These are phyloP conservation scores for Helminthosporium solani DNA, from an alignment of 2,329 filamentous ascomycete species.

Conservation along the genomic window DNA sequence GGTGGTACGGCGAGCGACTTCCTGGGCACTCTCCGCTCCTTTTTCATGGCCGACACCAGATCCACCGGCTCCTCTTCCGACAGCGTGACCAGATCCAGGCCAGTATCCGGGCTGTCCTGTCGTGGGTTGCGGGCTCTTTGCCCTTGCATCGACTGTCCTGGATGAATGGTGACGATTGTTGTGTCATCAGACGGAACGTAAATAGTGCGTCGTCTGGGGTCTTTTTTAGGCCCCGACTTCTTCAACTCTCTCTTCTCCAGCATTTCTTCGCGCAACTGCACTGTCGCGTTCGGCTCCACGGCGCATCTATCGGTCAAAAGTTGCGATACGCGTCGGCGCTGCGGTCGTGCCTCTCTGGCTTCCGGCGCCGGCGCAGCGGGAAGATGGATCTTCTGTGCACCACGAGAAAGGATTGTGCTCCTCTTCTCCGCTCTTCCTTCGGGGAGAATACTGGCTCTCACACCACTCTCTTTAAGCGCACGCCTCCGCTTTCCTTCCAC, in stretches of 20 bases:
- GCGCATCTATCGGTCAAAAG: conserved; percentile 28
- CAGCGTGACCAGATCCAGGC: conserved; percentile 41
- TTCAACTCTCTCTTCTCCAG: conserved; percentile 34
- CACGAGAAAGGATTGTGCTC: conserved; percentile 38
- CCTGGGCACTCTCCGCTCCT: conserved; percentile 36
- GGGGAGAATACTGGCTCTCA: conserved; percentile 28
- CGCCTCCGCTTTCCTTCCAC: conserved; percentile 18
- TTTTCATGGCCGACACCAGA: conserved; percentile 32
- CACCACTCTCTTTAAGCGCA: background rate
- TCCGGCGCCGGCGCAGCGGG: conserved; percentile 13
- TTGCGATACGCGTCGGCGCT: conserved; percentile 41
- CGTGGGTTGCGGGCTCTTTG: conserved; percentile 26
- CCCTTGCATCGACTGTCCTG: conserved; percentile 42
- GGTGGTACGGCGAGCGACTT: conserved; percentile 50
- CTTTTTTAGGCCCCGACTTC: conserved; percentile 39
- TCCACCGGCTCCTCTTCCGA: conserved; percentile 42
- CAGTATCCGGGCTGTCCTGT: conserved; percentile 39
- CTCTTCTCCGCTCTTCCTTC: conserved; percentile 24
- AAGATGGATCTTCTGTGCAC: conserved; percentile 38
- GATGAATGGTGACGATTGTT: conserved; percentile 54
- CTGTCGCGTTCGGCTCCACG: conserved; percentile 28
- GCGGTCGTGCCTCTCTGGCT: conserved; percentile 26
- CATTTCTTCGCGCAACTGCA: conserved; percentile 31
- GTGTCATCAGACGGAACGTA: conserved; percentile 55
- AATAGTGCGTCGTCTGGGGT: conserved; percentile 50